Evolutionary conservation across 2,329 filamentous ascomycete genomes (phyloP).

Genomic region (Ophiognomonia clavigignenti-juglandacearum): DNA sequence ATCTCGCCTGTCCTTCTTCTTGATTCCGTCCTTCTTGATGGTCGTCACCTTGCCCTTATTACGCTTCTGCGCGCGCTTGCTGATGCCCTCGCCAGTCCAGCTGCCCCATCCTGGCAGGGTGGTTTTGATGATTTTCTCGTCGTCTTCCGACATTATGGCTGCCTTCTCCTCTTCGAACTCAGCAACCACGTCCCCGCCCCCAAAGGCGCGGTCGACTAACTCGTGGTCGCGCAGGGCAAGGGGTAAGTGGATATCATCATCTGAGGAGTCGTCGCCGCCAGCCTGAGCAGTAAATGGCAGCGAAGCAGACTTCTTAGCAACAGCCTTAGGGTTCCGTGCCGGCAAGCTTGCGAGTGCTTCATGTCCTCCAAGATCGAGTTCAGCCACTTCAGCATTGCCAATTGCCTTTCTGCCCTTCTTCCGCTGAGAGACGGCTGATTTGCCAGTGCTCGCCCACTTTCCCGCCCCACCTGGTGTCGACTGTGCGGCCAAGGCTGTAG

Average conservation of each 20-base stretch:
- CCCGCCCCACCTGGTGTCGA: constrained; percentile 28
- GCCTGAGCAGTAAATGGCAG: constrained; percentile 12
- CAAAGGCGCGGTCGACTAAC: constrained; percentile 79
- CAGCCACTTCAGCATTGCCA: constrained; percentile 25
- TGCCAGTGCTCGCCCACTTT: constrained; percentile 35
- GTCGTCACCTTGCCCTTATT: constrained; percentile 60
- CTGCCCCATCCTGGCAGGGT: constrained; percentile 92
- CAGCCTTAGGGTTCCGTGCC: constrained; percentile 12
- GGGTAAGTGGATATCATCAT: constrained; percentile 47
- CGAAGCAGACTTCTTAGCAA: constrained; percentile 13
- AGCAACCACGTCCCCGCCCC: constrained; percentile 75
- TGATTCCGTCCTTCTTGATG: constrained; percentile 63
- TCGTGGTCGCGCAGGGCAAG: constrained; percentile 57
- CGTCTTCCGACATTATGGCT: constrained; percentile 66
- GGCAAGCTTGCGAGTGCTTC: constrained; percentile 20
- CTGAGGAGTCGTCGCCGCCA: constrained; percentile 32
- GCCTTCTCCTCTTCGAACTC: constrained; percentile 81
- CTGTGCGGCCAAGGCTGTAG: constrained; percentile 1
- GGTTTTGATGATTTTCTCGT: constrained; percentile 75
- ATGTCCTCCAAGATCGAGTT: constrained; percentile 36
- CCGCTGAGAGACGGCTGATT: constrained; percentile 23
- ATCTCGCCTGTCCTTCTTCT: constrained; percentile 74
- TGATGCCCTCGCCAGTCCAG: constrained; percentile 83
- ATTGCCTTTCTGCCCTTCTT: constrained; percentile 28
- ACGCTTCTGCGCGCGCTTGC: constrained; percentile 60